phyloP scores from a whole-genome alignment of 306 rosid species.

The Inga laurina region DNA sequence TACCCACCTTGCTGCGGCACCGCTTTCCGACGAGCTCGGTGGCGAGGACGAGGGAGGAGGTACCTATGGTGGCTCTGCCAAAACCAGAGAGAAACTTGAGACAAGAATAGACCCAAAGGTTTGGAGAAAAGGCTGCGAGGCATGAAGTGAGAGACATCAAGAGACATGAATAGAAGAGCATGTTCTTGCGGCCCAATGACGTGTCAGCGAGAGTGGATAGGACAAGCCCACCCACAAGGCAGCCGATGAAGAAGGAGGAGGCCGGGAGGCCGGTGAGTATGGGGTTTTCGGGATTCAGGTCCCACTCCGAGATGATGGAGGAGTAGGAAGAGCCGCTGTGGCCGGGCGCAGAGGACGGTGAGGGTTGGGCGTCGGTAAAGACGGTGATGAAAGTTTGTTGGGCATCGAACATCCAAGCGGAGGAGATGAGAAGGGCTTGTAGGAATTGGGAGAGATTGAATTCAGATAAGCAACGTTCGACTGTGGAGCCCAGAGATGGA shows the following conservation, averaged over 20 bases:
- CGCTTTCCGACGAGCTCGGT: slow-evolving; percentile 61
- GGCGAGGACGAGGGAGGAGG: slow-evolving; percentile 58
- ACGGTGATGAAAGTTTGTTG: slow-evolving; percentile 50
- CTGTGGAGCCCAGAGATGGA: not conserved
- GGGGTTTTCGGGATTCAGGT: slow-evolving; percentile 38
- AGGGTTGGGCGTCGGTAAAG: slow-evolving; percentile 43
- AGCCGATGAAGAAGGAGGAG: slow-evolving; percentile 43
- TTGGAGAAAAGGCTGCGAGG: slow-evolving; percentile 44
- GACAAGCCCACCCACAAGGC: slow-evolving; percentile 34
- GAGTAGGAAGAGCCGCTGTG: not conserved
- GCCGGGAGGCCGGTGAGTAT: slow-evolving; percentile 49
- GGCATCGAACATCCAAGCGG: slow-evolving; percentile 41
- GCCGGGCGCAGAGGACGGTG: not conserved
- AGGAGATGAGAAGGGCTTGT: slow-evolving; percentile 41
- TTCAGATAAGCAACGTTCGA: not conserved
- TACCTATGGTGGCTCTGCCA: slow-evolving; percentile 55
- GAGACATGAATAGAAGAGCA: slow-evolving; percentile 52
- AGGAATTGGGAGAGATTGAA: slow-evolving; percentile 6
- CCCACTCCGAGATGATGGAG: slow-evolving; percentile 61
- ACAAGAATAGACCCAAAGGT: slow-evolving; percentile 56
- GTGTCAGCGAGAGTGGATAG: slow-evolving; percentile 48
- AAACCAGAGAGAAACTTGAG: slow-evolving; percentile 48
- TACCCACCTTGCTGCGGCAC: slow-evolving; percentile 50
- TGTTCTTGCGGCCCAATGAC: slow-evolving; percentile 58
- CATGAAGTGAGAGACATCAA: slow-evolving; percentile 54